Evolutionary conservation across 768 basidiomycete genomes (phyloP), one percentile per base, ranked within the genome.

Genomic region (Lactarius pseudohatsudake): DNA sequence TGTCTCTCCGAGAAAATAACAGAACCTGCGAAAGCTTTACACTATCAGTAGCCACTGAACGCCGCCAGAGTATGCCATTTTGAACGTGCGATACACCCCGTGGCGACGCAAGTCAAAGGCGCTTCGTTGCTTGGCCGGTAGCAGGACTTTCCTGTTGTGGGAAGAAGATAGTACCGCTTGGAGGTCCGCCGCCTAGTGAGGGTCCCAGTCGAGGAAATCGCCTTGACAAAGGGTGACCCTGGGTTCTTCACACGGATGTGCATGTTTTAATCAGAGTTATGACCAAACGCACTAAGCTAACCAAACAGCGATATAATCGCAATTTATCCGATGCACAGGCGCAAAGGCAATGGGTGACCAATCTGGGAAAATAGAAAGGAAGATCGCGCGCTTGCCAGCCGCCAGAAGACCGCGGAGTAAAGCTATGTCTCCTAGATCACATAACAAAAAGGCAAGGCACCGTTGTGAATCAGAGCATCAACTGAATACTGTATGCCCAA

Each of bases 371-470:
- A 54, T 32, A 28, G 53, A 64, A 59, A 54, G 26, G 43, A 47
- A 26, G 56, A 66, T 58, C 38, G 47, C 32, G 59, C 50, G 38
- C 8, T 20, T 43, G n/a, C 16, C 10, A 43, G 47, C 47, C 43
- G 28, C 40, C 22, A 54, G 26, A 50, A 20, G 22, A 38, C 53
- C 10, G 57, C 50, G 36, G 36, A 11, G 45, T 20, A 26, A 20
- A 43, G 50, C 38, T 26, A 50, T 56, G 28, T 57, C 36, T 53
- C 56, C 30, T 57, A 53, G 56, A 61, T 45, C 47, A 67, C 20
- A 53, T 32, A 58, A 64, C 10, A 84, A 59, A 75, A 89, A 86
- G 2, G 84, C 83, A 89, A 86, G 2, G 84, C 83, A 57, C 86
- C 86, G 69, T 81, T 81, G 77, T 87, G 86, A 68, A 78, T 65